These are phyloP conservation scores for Setomelanomma holmii DNA, from an alignment of 2,329 filamentous ascomycete species.

Conservation along the genomic window DNA sequence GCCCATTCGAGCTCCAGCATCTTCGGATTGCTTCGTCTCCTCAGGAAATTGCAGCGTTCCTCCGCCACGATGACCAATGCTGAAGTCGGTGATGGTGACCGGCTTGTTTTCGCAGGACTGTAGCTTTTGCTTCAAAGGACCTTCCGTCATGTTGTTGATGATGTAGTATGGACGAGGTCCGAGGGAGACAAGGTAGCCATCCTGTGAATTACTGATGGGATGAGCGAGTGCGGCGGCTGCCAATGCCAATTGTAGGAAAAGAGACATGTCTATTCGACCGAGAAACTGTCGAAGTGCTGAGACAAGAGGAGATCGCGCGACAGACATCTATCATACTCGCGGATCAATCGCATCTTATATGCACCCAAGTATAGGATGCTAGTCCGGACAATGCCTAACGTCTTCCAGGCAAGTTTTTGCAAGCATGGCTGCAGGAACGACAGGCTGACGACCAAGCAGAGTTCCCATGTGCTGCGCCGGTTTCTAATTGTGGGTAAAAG, in stretches of 20 bases:
- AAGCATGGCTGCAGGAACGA: background rate
- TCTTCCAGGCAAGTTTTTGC: background rate
- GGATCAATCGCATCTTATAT: background rate
- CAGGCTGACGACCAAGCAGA: background rate
- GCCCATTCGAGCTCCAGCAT: conserved; percentile 71
- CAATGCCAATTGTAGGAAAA: background rate
- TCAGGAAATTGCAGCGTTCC: conserved; percentile 68
- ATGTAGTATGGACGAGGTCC: conserved; percentile 71
- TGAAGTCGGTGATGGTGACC: conserved; percentile 62
- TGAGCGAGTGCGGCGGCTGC: background rate
- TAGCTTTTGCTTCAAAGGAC: conserved; percentile 66
- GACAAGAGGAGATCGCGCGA: background rate
- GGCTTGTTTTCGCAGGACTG: conserved; percentile 64
- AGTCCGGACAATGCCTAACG: background rate
- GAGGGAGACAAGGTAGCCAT: conserved; percentile 57
- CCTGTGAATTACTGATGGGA: background rate
- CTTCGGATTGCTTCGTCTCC: conserved; percentile 65
- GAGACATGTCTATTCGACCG: background rate
- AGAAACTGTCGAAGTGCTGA: background rate
- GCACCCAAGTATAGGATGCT: background rate
- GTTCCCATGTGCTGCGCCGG: background rate
- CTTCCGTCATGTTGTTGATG: conserved; percentile 67
- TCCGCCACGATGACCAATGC: conserved; percentile 69
- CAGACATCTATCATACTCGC: background rate
- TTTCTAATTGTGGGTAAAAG: background rate